Evolutionary conservation across 129 eudicot genomes (phyloP).

Genomic region (Flaveria sonorensis): DNA sequence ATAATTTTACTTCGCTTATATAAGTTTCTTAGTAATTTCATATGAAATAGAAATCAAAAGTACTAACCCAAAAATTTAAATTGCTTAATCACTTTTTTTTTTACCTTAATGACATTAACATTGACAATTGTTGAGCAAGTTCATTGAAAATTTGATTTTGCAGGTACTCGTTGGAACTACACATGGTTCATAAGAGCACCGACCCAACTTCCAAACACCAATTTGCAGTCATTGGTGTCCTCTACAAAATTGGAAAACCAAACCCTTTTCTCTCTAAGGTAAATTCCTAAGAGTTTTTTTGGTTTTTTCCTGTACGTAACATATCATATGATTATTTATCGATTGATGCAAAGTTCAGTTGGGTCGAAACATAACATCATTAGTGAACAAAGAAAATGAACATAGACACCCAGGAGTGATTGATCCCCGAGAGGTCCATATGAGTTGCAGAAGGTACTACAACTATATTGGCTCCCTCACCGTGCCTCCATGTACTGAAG

Average conservation of each 20-base stretch:
- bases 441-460: slow-evolving; percentile 47
- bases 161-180: slow-evolving; percentile 64
- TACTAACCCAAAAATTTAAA: too few relatives aligned
- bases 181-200: slow-evolving; percentile 59
- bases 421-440: slow-evolving; percentile 42
- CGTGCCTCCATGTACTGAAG: slow-evolving; percentile 58
- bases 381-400: slow-evolving; percentile 31
- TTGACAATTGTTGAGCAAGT: not conserved
- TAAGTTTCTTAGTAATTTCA: too few relatives aligned
- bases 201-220: slow-evolving; percentile 38
- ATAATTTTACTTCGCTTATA: too few relatives aligned
- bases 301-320: not conserved
- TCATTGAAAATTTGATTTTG: too few relatives aligned
- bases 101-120: not conserved
- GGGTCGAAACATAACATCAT: slow-evolving; percentile 35
- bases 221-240: slow-evolving; percentile 53
- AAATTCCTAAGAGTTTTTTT: slow-evolving; percentile 5
- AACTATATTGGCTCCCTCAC: slow-evolving; percentile 64
- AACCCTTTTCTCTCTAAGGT: slow-evolving; percentile 65
- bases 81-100: too few relatives aligned
- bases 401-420: slow-evolving; percentile 37
- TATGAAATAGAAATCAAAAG: too few relatives aligned
- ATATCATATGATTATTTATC: not conserved
- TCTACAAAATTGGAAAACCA: slow-evolving; percentile 58
- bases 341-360: slow-evolving; percentile 24